A percentile compares a stretch with the other conserved stretches of the same genome.
Conservation (phyloP, 495 filamentous ascomycete genomes). For the Xylaria acuta region DNA sequence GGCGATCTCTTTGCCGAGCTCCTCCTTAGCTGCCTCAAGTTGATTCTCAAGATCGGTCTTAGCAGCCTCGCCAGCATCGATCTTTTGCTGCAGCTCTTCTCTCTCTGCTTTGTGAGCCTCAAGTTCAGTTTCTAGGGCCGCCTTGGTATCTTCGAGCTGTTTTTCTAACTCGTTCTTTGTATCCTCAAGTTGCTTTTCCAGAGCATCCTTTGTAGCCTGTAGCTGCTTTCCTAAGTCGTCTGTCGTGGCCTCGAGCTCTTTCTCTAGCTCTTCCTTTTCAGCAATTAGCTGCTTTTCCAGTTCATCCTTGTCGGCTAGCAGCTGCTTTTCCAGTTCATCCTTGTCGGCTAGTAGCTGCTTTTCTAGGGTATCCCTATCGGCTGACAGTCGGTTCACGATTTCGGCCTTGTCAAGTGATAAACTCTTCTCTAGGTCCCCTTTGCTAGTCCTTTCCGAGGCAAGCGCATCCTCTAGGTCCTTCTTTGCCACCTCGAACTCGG, state of each 20-base stretch:
- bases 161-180: slow-evolving; percentile 16
- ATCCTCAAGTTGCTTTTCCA: slow-evolving; percentile 12
- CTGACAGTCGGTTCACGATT: slow-evolving; percentile 7
- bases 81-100: slow-evolving; percentile 26
- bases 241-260: slow-evolving; percentile 43
- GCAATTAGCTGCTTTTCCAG: slow-evolving; percentile 4
- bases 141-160: slow-evolving; percentile 32
- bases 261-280: slow-evolving; percentile 38
- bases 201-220: neutral
- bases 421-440: slow-evolving; percentile 10
- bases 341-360: slow-evolving; percentile 13
- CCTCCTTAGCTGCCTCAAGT: slow-evolving; percentile 31
- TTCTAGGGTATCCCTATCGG: slow-evolving; percentile 14
- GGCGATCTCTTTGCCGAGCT: slow-evolving; percentile 30
- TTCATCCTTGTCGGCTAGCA: slow-evolving; percentile 3
- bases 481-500: slow-evolving; percentile 31
- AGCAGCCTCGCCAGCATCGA: slow-evolving; percentile 18
- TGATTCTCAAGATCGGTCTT: slow-evolving; percentile 44
- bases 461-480: slow-evolving; percentile 31
- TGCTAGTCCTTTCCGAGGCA: slow-evolving; percentile 30
- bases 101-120: slow-evolving; percentile 15
- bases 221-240: slow-evolving; percentile 6
- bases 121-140: slow-evolving; percentile 29
- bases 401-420: neutral
- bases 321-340: slow-evolving; percentile 5